phyloP scores from a whole-genome alignment of 352 stramenopile species.

The Thalassiosira mediterranea region DNA sequence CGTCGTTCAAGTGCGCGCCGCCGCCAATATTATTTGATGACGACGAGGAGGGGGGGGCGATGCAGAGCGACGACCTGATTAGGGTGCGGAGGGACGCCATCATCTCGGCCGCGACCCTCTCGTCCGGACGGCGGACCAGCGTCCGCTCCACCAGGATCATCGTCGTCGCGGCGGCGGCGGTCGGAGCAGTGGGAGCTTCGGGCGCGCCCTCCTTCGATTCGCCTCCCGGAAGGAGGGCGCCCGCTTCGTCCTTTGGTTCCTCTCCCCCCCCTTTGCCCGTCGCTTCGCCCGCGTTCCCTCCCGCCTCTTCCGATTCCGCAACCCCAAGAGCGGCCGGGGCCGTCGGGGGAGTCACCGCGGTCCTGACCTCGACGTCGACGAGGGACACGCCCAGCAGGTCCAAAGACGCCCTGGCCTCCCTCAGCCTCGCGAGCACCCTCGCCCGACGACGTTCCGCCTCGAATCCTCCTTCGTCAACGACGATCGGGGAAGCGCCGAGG shows the following conservation, averaged over 20 bases:
- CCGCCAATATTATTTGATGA: not conserved
- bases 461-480: not conserved
- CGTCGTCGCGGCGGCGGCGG: not conserved
- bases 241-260: not conserved
- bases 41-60: constrained; percentile 6
- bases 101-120: constrained; percentile 56
- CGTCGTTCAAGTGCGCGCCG: no score
- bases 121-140: constrained; percentile 49
- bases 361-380: constrained; percentile 45
- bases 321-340: not conserved
- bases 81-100: constrained; percentile 56
- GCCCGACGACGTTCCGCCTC: not conserved
- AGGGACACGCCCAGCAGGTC: constrained; percentile 60
- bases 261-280: no score
- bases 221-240: not conserved
- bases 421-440: constrained; percentile 36
- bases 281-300: not conserved
- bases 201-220: constrained; percentile 3
- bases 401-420: constrained; percentile 49
- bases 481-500: not conserved
- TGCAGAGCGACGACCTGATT: constrained; percentile 38
- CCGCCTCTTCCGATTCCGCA: not conserved
- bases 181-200: not conserved
- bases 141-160: constrained; percentile 30
- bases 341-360: not conserved